phyloP scores from a whole-genome alignment of 148 eudicot species.

The Persicaria maculosa region DNA sequence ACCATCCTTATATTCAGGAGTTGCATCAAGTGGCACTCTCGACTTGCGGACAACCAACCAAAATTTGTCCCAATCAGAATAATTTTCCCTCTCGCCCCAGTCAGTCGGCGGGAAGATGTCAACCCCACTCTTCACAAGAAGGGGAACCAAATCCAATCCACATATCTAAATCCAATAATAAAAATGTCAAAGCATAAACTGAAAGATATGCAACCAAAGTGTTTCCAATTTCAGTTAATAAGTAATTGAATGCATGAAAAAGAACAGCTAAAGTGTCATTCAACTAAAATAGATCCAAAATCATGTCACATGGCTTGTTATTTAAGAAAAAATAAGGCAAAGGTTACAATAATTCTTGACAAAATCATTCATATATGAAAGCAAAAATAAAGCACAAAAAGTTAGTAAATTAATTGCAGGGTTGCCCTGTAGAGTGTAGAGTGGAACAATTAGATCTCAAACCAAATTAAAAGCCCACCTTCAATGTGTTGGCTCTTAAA shows the following conservation, averaged over 20 bases:
- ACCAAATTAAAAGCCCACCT: slow-evolving; percentile 22
- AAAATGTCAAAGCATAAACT: background rate
- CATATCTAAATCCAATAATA: slow-evolving; percentile 45
- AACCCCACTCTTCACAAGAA: slow-evolving; percentile 83
- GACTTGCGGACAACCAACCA: slow-evolving; percentile 79
- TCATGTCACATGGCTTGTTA: too few relatives aligned
- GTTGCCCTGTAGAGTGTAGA: too few relatives aligned
- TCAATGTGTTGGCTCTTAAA: slow-evolving; percentile 74
- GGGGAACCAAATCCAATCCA: slow-evolving; percentile 80
- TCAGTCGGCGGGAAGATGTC: slow-evolving; percentile 77
- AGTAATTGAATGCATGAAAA: too few relatives aligned
- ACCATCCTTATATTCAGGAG: slow-evolving; percentile 94
- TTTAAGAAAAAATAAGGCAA: too few relatives aligned
- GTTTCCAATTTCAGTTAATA: too few relatives aligned
- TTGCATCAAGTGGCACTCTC: slow-evolving; percentile 92
- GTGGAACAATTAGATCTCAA: too few relatives aligned
- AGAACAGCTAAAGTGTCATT: too few relatives aligned
- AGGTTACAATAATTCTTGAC: too few relatives aligned
- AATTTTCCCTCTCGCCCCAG: slow-evolving; percentile 65
- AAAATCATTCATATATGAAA: too few relatives aligned
- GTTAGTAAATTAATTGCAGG: too few relatives aligned
- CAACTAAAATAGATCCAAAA: too few relatives aligned
- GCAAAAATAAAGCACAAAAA: too few relatives aligned
- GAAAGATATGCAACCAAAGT: background rate
- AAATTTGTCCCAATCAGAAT: slow-evolving; percentile 35